Base-by-base conservation (phyloP, 2,329 filamentous ascomycete species). In the Fusarium coicis region DNA sequence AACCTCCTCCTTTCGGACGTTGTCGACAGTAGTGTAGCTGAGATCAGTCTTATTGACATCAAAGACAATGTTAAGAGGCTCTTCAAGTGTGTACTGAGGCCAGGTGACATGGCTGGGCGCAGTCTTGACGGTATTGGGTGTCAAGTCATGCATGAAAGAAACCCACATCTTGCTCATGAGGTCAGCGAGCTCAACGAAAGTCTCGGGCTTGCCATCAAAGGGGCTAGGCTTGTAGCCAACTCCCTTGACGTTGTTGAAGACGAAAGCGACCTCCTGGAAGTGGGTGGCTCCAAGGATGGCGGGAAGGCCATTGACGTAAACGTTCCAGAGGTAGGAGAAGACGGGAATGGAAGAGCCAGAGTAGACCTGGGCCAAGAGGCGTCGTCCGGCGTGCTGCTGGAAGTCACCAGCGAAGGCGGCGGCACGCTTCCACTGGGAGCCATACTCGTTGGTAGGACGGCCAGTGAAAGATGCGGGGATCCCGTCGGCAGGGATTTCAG, bases 321-420 rank as follows among this genome's bases (percentile, higher is more conserved):
- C 87, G 42, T 83, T 81, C 79, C 87, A 88, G 57, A 86, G 88
- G 82, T 90, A 92, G 12, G 88, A 87, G 26, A 86, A 82, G 11
- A 76, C 72, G 10, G 72, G 49, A 5, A 88, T 75, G 19, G 82
- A 81, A 36, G 83, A 79, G 15, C 81, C 80, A 18, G 87, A 82
- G 85, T 87, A 90, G 3, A 82, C 82, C 74, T 89, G 81, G 64
- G 86, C 87, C 6, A 87, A 84, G 34, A 85, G 82, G 7, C 90
- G 85, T 9, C 89, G 85, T 30, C 86, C 85, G 7, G 86, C 86
- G 65, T 89, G 87, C 81, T 91, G 88, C 56, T 82, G 78, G 12
- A 82, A 81, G 79, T 92, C 90, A 37, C 90, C 90, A 84, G 72
- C 72, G 34, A 77, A 88, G 6, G 89, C 87, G 5, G 86, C 84